phyloP scores from a whole-genome alignment of 805 yeast genomes.

The Metschnikowia bowlesiae region DNA sequence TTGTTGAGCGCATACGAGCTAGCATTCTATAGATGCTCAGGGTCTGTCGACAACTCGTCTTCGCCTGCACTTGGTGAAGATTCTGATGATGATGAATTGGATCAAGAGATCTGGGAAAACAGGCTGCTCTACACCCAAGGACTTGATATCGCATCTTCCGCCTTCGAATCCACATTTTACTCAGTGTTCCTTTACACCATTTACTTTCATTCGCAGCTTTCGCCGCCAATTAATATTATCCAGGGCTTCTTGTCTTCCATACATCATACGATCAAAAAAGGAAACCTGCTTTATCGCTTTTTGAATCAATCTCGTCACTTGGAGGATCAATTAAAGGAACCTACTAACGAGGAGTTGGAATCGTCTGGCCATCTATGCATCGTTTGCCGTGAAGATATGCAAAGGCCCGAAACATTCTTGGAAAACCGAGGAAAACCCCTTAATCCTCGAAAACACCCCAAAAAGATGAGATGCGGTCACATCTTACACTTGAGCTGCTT shows the following conservation, averaged over 20 bases:
- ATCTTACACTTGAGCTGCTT: constrained; percentile 86
- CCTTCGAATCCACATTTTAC: constrained; percentile 30
- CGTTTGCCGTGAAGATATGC: constrained; percentile 90
- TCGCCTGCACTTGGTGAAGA: constrained; percentile 5
- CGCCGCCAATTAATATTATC: constrained; percentile 37
- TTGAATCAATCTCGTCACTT: constrained; percentile 58
- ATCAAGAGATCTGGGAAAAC: constrained; percentile 68
- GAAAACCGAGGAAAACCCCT: constrained; percentile 17
- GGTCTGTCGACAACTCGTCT: not conserved
- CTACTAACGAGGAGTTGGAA: constrained; percentile 55
- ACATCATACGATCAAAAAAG: constrained; percentile 24
- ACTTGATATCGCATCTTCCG: constrained; percentile 49
- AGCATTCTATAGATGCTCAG: constrained; percentile 31
- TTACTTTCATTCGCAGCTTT: constrained; percentile 27
- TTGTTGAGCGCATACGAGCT: constrained; percentile 55
- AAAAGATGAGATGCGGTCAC: constrained; percentile 79
- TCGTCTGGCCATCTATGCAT: constrained; percentile 66
- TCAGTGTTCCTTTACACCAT: constrained; percentile 32
- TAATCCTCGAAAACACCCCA: constrained; percentile 51
- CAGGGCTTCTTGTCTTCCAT: constrained; percentile 44
- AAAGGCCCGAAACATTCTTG: constrained; percentile 37
- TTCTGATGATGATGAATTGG: constrained; percentile 27
- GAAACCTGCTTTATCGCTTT: constrained; percentile 44
- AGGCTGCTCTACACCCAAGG: constrained; percentile 57
- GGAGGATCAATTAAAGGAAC: constrained; percentile 59